phyloP scores from a whole-genome alignment of 1,139 yeast species.

The Protomyces pachydermus region DNA sequence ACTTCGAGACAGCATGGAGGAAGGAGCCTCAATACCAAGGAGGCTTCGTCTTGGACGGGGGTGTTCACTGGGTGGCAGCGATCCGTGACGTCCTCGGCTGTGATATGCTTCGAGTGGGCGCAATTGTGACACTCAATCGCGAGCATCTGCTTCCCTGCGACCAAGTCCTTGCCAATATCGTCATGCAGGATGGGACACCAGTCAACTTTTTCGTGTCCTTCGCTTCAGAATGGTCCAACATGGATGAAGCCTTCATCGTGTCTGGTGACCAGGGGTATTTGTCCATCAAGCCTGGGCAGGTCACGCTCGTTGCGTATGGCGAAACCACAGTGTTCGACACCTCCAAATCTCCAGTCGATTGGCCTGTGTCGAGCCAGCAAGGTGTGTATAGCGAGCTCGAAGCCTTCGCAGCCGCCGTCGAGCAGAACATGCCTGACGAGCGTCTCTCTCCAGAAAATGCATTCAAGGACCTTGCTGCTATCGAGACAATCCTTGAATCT shows the following conservation, averaged over 20 bases:
- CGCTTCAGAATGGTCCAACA: neutral
- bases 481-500: neutral
- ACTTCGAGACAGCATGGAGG: constrained; percentile 34
- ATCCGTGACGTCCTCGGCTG: constrained; percentile 32
- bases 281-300: neutral
- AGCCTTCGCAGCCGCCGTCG: neutral
- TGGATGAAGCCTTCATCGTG: neutral
- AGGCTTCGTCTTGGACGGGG: constrained; percentile 36
- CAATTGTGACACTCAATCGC: neutral
- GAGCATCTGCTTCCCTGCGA: neutral
- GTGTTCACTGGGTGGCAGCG: constrained; percentile 35
- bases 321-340: neutral
- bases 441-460: neutral
- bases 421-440: neutral
- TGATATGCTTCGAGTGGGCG: constrained; percentile 5
- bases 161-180: neutral
- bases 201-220: neutral
- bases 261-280: neutral
- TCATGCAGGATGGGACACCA: neutral
- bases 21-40: constrained; percentile 35
- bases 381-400: neutral
- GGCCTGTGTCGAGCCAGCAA: neutral
- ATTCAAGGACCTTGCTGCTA: neutral
- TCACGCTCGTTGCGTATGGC: neutral
- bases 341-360: neutral